Conservation (phyloP, 441 rosid species). For the Isatis lusitanica region DNA sequence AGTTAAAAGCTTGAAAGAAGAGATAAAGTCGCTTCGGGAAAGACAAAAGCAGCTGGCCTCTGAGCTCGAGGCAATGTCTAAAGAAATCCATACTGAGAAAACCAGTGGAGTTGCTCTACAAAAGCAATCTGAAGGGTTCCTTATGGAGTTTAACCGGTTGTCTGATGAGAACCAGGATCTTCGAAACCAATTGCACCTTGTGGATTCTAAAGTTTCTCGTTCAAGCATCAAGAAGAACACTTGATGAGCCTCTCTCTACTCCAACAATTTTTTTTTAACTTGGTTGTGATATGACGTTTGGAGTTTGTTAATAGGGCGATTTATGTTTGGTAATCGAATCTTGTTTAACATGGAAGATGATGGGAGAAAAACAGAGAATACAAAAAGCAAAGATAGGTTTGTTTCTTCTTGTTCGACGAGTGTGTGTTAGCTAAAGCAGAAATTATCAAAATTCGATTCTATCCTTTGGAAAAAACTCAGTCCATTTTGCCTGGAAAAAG, state of each 20-base stretch:
- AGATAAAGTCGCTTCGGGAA: slow-evolving; percentile 39
- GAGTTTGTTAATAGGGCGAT: not conserved
- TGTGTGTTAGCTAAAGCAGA: slow-evolving; percentile 22
- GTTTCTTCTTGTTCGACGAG: slow-evolving; percentile 2
- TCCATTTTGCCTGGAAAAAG: not conserved
- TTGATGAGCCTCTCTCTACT: slow-evolving; percentile 30
- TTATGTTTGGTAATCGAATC: not conserved
- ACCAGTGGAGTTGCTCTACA: slow-evolving; percentile 72
- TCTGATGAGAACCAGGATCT: slow-evolving; percentile 79
- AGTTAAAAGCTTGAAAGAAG: slow-evolving; percentile 61
- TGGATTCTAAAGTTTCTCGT: slow-evolving; percentile 61
- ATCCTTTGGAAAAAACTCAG: not conserved
- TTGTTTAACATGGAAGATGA: slow-evolving; percentile 33
- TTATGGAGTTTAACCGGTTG: slow-evolving; percentile 85
- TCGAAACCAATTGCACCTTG: slow-evolving; percentile 60
- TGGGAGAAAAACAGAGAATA: slow-evolving; percentile 5
- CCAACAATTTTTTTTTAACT: not conserved
- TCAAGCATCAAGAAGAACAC: slow-evolving; percentile 78
- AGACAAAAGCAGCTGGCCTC: slow-evolving; percentile 52
- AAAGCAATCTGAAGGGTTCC: slow-evolving; percentile 95
- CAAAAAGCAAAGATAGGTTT: slow-evolving; percentile 17
- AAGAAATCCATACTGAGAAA: slow-evolving; percentile 60
- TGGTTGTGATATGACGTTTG: slow-evolving; percentile 5
- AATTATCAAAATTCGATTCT: slow-evolving; percentile 18
- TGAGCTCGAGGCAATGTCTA: slow-evolving; percentile 53